Percentiles rank a stretch among this genome's conserved stretches.
phyloP scores from a whole-genome alignment of 805 yeast species.

The Candida dendrica region DNA sequence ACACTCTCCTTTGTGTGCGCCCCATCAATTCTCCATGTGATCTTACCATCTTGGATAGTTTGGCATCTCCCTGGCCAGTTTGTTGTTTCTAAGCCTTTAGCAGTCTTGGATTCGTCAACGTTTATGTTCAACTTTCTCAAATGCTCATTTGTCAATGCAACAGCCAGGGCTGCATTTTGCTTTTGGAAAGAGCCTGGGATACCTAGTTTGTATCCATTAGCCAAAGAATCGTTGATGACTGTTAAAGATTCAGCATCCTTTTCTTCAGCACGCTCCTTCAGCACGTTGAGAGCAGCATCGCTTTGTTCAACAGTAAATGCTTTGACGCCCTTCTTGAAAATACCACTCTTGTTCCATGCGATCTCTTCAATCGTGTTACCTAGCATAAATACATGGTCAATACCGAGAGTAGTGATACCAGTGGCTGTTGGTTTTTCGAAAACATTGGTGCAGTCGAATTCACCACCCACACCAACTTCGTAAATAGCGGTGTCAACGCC shows the following conservation, averaged over 20 bases:
- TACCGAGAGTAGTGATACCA: slow-evolving; percentile 81
- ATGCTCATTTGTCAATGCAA: slow-evolving; percentile 58
- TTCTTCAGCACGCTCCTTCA: slow-evolving; percentile 65
- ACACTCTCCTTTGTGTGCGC: slow-evolving; percentile 93
- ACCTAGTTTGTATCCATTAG: slow-evolving; percentile 42
- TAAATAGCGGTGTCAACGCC: slow-evolving; percentile 90
- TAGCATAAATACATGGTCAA: slow-evolving; percentile 75
- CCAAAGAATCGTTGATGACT: slow-evolving; percentile 38
- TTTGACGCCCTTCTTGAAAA: slow-evolving; percentile 60
- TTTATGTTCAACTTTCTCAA: slow-evolving; percentile 41
- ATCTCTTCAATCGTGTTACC: slow-evolving; percentile 85
- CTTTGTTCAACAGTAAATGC: slow-evolving; percentile 64
- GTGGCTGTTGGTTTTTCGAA: slow-evolving; percentile 74
- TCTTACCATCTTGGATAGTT: slow-evolving; percentile 37
- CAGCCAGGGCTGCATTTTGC: slow-evolving; percentile 83
- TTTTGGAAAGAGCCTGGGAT: slow-evolving; percentile 80
- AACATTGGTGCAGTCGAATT: slow-evolving; percentile 91
- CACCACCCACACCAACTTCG: slow-evolving; percentile 99
- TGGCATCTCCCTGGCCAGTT: slow-evolving; percentile 98
- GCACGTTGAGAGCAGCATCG: slow-evolving; percentile 46
- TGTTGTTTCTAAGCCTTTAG: slow-evolving; percentile 56
- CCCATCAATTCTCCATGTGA: slow-evolving; percentile 88
- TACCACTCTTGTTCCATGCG: slow-evolving; percentile 96
- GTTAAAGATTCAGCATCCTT: slow-evolving; percentile 37
- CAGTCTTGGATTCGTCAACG: slow-evolving; percentile 15